Base-by-base conservation (phyloP, 306 rosid species). In the Trichosanthes truncata region DNA sequence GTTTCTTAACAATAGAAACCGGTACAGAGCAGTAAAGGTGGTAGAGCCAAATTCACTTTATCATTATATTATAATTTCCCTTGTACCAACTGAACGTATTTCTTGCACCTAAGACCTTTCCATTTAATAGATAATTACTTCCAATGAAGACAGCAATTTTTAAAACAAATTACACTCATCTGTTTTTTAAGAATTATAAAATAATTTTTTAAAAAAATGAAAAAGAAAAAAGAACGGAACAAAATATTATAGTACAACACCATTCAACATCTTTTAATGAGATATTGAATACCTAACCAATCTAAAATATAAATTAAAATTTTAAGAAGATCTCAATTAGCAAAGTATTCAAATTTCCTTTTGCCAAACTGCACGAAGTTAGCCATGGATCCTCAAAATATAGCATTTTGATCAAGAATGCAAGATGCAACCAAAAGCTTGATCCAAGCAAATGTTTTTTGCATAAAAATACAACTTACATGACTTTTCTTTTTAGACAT, bases 1-100 rank as follows among this genome's bases (percentile, higher is more conserved):
- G 12, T 59, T 21, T 21, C 26, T 62, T 14, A 57, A 71, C 67
- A 83, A 80, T 71, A 84, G 63, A 36, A 56, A 52, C 48, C 61
- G 81, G 69, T 61, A 35, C 55, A 41, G 33, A 43, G 65, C 21
- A 6, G 26, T 55, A 43, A n/a, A 52, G 48, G 29, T 2, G 36
- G 13, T 17, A 29, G 61, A 15, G 49, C 18, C 21, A 74, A 46
- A 46, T 72, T 72, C 77, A 72, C 6, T 6, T 12, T 25, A 52
- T 26, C 33, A n/a, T 29, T 21, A 18, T 65, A n/a, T 21, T 17
- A 18, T 6, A 17, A 10, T 9, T 60, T 25, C 66, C 62, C n/a
- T 40, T 46, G 21, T 15, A 52, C 57, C 57, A 52, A 52, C 57
- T 52, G 12, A 51, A 51, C 13, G 1, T 62, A 35, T 3, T 3